phyloP scores from a whole-genome alignment of 2,329 filamentous ascomycete genomes.

The Kalaharituber pfeilii region DNA sequence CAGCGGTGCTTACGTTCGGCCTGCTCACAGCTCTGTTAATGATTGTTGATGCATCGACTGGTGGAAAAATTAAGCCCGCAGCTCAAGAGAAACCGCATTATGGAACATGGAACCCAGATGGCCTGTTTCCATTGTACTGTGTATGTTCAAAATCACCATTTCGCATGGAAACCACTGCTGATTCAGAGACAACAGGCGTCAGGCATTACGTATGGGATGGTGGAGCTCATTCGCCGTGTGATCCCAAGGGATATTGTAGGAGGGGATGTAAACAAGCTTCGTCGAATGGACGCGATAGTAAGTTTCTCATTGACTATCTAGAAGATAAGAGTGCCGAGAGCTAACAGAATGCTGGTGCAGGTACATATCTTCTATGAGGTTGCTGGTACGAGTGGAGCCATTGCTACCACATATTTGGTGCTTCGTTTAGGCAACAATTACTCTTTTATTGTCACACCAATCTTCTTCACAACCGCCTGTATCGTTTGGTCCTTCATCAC shows the following conservation, averaged over 20 bases:
- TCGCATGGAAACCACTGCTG: slow-evolving; percentile 34
- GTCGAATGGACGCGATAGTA: slow-evolving; percentile 32
- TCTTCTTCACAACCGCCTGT: slow-evolving; percentile 32
- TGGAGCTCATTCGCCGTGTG: slow-evolving; percentile 35
- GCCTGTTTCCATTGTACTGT: slow-evolving; percentile 35
- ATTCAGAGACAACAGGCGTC: slow-evolving; percentile 31
- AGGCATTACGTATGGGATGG: slow-evolving; percentile 33
- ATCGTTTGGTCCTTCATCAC: slow-evolving; percentile 33
- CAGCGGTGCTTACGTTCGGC: slow-evolving; percentile 32
- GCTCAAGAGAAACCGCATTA: slow-evolving; percentile 25
- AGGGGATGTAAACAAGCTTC: slow-evolving; percentile 34
- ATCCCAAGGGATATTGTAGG: slow-evolving; percentile 37
- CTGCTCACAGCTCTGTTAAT: slow-evolving; percentile 34
- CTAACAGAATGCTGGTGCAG: background rate
- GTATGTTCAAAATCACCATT: slow-evolving; percentile 24
- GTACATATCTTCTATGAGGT: slow-evolving; percentile 33
- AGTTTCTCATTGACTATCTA: background rate
- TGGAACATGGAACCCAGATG: slow-evolving; percentile 33
- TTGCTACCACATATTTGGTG: slow-evolving; percentile 35
- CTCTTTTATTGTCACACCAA: slow-evolving; percentile 35
- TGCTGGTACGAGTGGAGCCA: slow-evolving; percentile 33
- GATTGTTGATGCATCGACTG: slow-evolving; percentile 34
- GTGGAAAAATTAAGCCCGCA: slow-evolving; percentile 30
- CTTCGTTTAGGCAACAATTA: slow-evolving; percentile 36
- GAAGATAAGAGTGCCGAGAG: background rate